Conservation (phyloP, 2,329 filamentous ascomycete genomes). For the Leptographium galeiforme region DNA sequence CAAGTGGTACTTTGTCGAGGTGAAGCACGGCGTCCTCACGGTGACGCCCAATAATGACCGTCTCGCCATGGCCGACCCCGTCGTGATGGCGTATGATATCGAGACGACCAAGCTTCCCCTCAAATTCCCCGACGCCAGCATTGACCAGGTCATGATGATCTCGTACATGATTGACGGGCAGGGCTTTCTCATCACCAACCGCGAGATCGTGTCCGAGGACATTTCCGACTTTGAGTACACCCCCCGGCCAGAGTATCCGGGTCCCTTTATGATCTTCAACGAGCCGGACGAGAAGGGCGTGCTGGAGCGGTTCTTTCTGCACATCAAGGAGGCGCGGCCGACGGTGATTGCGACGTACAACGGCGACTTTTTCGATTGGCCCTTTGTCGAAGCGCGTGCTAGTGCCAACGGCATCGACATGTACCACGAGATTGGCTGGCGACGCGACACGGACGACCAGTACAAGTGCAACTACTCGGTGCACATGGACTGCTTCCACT, state of each 20-base stretch:
- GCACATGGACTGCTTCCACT: conserved; percentile 98
- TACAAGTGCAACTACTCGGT: conserved; percentile 94
- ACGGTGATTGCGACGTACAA: conserved; percentile 99
- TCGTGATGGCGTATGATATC: conserved; percentile 99
- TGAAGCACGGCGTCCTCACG: conserved; percentile 79
- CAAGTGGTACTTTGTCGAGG: conserved; percentile 93
- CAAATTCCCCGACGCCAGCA: conserved; percentile 88
- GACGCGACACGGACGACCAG: conserved; percentile 88
- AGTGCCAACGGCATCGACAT: conserved; percentile 95
- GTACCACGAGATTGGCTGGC: conserved; percentile 97
- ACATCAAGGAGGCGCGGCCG: conserved; percentile 86
- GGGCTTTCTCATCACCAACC: conserved; percentile 93
- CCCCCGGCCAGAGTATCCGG: conserved; percentile 88
- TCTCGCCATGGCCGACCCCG: conserved; percentile 79
- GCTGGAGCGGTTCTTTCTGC: conserved; percentile 84
- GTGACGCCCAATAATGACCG: conserved; percentile 76
- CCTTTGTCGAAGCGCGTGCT: conserved; percentile 86
- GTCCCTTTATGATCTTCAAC: conserved; percentile 96
- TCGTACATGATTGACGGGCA: conserved; percentile 99
- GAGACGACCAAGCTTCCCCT: conserved; percentile 91
- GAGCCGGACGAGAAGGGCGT: conserved; percentile 83
- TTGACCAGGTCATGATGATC: conserved; percentile 99
- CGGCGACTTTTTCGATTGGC: conserved; percentile 99
- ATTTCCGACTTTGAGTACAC: conserved; percentile 98
- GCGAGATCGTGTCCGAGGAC: conserved; percentile 94